These are phyloP conservation scores for Pestalotiopsis sp. DNA, from an alignment of 2,329 filamentous ascomycete genomes.

Conservation along the genomic window DNA sequence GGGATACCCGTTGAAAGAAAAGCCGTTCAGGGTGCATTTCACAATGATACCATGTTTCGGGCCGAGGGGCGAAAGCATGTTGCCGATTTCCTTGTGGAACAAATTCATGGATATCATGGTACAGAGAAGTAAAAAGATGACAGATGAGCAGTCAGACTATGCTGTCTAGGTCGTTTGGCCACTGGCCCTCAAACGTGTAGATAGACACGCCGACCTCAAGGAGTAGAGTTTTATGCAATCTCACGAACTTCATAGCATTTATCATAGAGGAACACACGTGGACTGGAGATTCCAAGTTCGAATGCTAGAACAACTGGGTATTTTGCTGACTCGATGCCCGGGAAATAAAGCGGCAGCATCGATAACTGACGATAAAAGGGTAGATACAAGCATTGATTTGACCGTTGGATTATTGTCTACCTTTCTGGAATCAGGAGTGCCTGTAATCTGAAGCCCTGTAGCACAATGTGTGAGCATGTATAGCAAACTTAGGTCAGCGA, in stretches of 20 bases:
- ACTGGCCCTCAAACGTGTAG: not conserved
- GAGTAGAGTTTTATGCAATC: not conserved
- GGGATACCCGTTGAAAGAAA: conserved; percentile 47
- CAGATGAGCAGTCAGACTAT: not conserved
- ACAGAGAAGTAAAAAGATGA: not conserved
- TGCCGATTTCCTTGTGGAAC: conserved; percentile 41
- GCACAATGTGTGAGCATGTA: not conserved
- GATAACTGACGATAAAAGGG: not conserved
- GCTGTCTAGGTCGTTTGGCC: not conserved
- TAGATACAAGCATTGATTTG: not conserved
- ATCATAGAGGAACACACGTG: not conserved
- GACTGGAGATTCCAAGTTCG: too few relatives aligned
- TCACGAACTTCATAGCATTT: not conserved
- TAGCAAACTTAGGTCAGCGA: too few relatives aligned
- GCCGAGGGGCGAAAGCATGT: conserved; percentile 47
- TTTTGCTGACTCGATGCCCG: not conserved
- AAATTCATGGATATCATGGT: not conserved
- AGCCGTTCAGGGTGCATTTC: conserved; percentile 52
- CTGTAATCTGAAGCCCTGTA: conserved; percentile 17
- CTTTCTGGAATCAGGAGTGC: conserved; percentile 13
- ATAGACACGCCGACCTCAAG: not conserved
- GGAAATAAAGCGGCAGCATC: not conserved
- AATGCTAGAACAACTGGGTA: too few relatives aligned
- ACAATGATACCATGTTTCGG: conserved; percentile 58
- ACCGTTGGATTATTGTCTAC: not conserved